Base-by-base conservation (phyloP, 1,139 yeast genomes). In the Kurtzmaniella quercitrusa region DNA sequence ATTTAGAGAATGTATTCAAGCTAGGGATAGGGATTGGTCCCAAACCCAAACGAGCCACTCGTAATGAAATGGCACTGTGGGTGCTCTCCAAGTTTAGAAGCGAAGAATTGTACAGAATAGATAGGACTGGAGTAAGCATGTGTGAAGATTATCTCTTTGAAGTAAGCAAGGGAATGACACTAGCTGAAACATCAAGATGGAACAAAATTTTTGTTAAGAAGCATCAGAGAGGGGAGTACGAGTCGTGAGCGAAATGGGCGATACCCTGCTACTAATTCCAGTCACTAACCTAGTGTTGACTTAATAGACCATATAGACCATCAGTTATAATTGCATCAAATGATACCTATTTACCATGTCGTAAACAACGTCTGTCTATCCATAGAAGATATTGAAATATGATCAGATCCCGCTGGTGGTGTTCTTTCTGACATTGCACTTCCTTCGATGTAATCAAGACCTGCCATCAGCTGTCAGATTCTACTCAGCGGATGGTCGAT, bases 1-100 rank as follows among this genome's bases (percentile, higher is more conserved):
- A 42, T 12, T 43, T 40, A 17, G 48, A 43, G 7, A 46, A 46
- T 18, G 56, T 60, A 2, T 62, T 48, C 44, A 70, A 69, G 48
- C 52, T 72, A 24, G 75, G 74, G 0, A 52, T 72, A 6, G 77
- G 77, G 0, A 68, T 72, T 24, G 77, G 77, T 0, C 77, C 77
- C 3, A 72, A 72, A 48, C 77, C 77, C 1, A 44, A 47, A 6
- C 60, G 53, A 46, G 67, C 73, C 1, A 51, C 63, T 14, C 57
- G 54, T 38, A 70, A 62, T 42, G 58, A 63, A 2, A 70, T 72
- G 70, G 65, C 68, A 2, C 45, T 57, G 12, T 72, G 77, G 77
- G 76, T 71, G 11, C 57, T 72, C 25, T 59, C 73, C 2, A 46
- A 48, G 11, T 65, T 68, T 46, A 57, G 48, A 21, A 46, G 38